Conservation (phyloP, 73 alveolate species). For the Diophrys sp. region DNA sequence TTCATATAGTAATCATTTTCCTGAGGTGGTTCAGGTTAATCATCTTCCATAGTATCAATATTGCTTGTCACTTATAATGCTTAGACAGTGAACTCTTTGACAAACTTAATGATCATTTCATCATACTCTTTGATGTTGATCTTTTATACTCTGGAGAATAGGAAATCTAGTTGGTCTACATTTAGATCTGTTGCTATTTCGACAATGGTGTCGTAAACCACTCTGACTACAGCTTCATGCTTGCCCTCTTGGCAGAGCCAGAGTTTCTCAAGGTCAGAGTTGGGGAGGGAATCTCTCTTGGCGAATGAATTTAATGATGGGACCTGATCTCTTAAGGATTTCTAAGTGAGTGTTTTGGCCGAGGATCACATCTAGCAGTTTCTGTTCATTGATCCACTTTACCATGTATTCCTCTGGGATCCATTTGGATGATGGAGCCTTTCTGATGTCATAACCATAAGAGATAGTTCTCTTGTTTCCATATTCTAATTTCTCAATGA, state of each 20-base stretch:
- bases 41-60: constrained; percentile 22
- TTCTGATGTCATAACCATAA: constrained; percentile 5
- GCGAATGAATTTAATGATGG: constrained; percentile 52
- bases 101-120: constrained; percentile 47
- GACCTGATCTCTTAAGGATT: constrained; percentile 53
- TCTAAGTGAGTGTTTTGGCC: constrained; percentile 62
- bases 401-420: constrained; percentile 33
- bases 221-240: constrained; percentile 63
- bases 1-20: constrained; percentile 13
- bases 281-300: constrained; percentile 25
- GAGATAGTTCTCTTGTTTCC: constrained; percentile 12
- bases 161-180: constrained; percentile 34
- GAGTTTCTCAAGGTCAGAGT: constrained; percentile 40
- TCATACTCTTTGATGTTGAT: constrained; percentile 44
- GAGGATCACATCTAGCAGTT: constrained; percentile 40
- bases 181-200: constrained; percentile 43
- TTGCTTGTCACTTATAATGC: constrained; percentile 12
- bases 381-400: constrained; percentile 42
- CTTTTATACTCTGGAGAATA: constrained; percentile 20
- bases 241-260: constrained; percentile 64
- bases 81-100: constrained; percentile 55
- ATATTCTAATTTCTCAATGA: constrained; percentile 40
- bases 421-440: constrained; percentile 31
- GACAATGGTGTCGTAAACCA: constrained; percentile 43
- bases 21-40: constrained; percentile 10